Conservation (phyloP, 2,329 filamentous ascomycete genomes). For the Fusarium metavorans region DNA sequence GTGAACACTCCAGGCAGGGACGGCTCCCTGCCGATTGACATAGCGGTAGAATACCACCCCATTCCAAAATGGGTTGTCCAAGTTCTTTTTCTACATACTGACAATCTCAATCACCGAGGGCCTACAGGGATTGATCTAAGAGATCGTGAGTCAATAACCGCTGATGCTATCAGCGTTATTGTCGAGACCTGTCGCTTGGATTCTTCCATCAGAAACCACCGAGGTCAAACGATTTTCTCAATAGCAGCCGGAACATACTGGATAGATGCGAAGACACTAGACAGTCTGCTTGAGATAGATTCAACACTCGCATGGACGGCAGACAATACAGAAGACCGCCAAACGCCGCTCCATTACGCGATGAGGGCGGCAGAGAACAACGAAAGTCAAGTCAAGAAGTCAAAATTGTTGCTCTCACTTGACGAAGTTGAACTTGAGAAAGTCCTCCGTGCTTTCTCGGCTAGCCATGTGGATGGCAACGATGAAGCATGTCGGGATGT, state of each 20-base stretch:
- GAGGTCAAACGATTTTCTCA: not conserved
- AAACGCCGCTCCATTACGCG: not conserved
- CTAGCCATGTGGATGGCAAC: not conserved
- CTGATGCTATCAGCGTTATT: not conserved
- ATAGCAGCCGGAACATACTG: not conserved
- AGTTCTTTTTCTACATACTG: not conserved
- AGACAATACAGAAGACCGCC: not conserved
- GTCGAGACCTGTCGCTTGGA: not conserved
- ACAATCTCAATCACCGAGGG: not conserved
- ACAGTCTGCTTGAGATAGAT: not conserved
- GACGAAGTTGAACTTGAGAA: not conserved
- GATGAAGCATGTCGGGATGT: not conserved
- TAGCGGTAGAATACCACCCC: too few species aligned
- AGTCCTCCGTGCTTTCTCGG: not conserved
- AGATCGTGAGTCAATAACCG: too few species aligned
- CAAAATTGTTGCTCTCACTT: not conserved
- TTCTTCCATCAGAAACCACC: not conserved
- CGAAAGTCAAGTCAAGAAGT: not conserved
- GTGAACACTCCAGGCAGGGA: fast-evolving
- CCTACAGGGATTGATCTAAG: too few species aligned
- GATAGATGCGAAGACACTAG: too few species aligned
- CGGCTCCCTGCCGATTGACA: not conserved
- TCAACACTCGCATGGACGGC: not conserved
- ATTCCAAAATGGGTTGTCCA: too few species aligned
- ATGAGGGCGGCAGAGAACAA: not conserved